A percentile compares a stretch with the other conserved stretches of the same genome.
phyloP scores from a whole-genome alignment of 2,329 filamentous ascomycete species.

The Fusarium abutilonis region DNA sequence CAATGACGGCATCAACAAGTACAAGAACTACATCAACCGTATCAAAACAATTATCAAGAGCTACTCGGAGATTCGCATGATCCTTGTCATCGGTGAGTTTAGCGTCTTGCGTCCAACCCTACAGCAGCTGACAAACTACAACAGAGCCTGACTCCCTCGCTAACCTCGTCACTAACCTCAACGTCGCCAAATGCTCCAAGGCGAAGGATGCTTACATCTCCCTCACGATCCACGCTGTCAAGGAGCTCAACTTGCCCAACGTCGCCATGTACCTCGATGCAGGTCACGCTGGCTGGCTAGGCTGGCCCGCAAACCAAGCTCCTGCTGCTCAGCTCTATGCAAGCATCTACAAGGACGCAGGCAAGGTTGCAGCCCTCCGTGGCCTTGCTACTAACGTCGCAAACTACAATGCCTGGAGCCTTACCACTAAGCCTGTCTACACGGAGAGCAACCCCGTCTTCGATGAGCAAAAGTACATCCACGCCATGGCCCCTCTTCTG shows the following conservation, averaged over 20 bases:
- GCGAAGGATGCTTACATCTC: constrained; percentile 61
- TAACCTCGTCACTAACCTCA: constrained; percentile 66
- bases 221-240: constrained; percentile 62
- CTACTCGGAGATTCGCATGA: constrained; percentile 56
- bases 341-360: constrained; percentile 60
- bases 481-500: constrained; percentile 72
- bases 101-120: fast-evolving
- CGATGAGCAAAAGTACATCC: constrained; percentile 66
- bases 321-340: constrained; percentile 60
- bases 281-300: constrained; percentile 68
- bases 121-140: not conserved
- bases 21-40: constrained; percentile 65
- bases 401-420: constrained; percentile 64
- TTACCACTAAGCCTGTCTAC: constrained; percentile 56
- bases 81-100: constrained; percentile 56
- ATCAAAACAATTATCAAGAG: constrained; percentile 55
- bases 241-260: constrained; percentile 63
- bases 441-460: constrained; percentile 60
- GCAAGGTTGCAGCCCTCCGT: constrained; percentile 60
- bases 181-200: constrained; percentile 59
- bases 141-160: constrained; percentile 67
- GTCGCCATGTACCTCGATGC: constrained; percentile 68
- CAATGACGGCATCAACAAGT: constrained; percentile 61
- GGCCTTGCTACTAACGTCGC: constrained; percentile 68
- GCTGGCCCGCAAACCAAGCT: constrained; percentile 64